phyloP scores from a whole-genome alignment of 176 grass and related monocot genomes.

The Echinochloa phyllopogon region DNA sequence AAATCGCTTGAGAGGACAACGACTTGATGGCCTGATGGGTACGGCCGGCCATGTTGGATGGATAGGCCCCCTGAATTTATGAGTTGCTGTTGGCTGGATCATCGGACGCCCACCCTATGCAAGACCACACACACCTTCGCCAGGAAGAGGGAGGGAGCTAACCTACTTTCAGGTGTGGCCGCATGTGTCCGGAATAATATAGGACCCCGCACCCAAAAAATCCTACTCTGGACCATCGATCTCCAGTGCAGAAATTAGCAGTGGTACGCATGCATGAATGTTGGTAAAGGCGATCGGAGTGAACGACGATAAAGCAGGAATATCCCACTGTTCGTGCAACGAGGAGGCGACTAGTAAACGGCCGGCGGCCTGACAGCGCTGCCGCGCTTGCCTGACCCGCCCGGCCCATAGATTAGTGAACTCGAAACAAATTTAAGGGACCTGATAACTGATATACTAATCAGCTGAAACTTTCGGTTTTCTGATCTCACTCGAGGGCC shows the following conservation, averaged over 20 bases:
- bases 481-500: too few relatives aligned
- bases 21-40: conserved; percentile 16
- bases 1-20: conserved; percentile 16
- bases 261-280: not conserved
- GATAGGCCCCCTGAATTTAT: conserved; percentile 35
- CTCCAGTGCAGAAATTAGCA: not conserved
- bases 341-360: not conserved
- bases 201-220: conserved; percentile 15
- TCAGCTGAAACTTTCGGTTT: too few relatives aligned
- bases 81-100: not conserved
- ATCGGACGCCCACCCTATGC: conserved; percentile 20
- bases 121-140: not conserved
- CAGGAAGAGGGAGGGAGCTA: not conserved
- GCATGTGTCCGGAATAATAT: not conserved
- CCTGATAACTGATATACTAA: too few relatives aligned
- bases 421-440: too few relatives aligned
- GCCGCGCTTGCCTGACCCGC: too few relatives aligned
- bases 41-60: not conserved
- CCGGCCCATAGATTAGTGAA: too few relatives aligned
- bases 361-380: too few relatives aligned
- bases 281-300: conserved; percentile 1
- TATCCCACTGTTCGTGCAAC: not conserved
- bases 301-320: not conserved
- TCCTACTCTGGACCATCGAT: conserved; percentile 30
- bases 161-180: conserved; percentile 30